Evolutionary conservation across 2,329 filamentous ascomycete species (phyloP).

Genomic region (Calonectria pauciramosa): DNA sequence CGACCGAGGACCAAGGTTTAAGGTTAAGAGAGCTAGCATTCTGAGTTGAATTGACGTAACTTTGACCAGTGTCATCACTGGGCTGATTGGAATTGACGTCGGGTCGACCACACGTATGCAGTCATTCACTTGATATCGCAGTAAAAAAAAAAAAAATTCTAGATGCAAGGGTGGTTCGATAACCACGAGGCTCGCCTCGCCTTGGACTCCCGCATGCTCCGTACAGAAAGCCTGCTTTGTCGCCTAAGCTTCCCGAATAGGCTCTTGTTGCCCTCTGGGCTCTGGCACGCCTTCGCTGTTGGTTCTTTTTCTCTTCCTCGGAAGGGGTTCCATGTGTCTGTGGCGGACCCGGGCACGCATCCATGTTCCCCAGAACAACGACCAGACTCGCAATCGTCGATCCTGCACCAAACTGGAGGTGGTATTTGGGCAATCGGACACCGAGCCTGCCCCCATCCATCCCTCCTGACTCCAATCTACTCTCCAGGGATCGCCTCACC

Average conservation of each 20-base stretch:
- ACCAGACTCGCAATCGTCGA: slow-evolving; percentile 17
- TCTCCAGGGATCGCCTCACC: slow-evolving; percentile 16
- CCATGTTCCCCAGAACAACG: slow-evolving; percentile 15
- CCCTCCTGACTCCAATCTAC: slow-evolving; percentile 21
- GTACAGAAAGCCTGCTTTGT: not conserved
- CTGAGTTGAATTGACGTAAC: not conserved
- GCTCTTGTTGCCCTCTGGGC: not conserved
- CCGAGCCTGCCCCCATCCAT: not conserved
- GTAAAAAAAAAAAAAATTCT: not conserved
- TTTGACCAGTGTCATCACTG: not conserved
- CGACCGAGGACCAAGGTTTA: not conserved
- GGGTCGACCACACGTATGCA: not conserved
- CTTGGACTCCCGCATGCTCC: slow-evolving; percentile 2
- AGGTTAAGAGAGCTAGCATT: slow-evolving; percentile 7
- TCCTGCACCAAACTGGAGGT: slow-evolving; percentile 5
- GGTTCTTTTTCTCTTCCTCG: not conserved
- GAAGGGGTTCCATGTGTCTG: slow-evolving; percentile 14
- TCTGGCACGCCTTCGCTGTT: not conserved
- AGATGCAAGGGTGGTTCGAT: slow-evolving; percentile 23
- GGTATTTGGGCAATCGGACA: slow-evolving; percentile 2
- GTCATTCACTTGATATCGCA: not conserved
- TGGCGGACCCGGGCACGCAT: slow-evolving; percentile 7
- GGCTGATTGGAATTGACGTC: not conserved
- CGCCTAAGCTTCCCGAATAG: slow-evolving; percentile 3
- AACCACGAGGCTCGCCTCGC: slow-evolving; percentile 14